A percentile compares a stretch with the other conserved stretches of the same genome.
Evolutionary conservation across 2,329 filamentous ascomycete genomes (phyloP).

Genomic region (Trichoderma aggressivum): DNA sequence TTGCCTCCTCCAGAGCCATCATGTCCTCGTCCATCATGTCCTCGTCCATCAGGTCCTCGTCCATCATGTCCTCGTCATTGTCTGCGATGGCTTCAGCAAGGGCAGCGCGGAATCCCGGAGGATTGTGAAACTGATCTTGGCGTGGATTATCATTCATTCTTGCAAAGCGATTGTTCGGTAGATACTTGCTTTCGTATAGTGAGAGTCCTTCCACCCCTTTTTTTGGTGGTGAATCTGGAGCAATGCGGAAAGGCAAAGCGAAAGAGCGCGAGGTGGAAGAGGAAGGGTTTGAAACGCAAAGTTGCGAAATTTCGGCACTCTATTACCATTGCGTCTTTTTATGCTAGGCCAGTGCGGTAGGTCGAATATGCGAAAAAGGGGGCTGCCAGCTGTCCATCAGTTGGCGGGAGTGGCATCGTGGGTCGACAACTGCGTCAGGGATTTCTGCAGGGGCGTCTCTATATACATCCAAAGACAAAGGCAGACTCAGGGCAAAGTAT

Average conservation of each 20-base stretch:
- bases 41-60: not conserved
- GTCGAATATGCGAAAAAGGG: not conserved
- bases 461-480: not conserved
- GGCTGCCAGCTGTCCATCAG: not conserved
- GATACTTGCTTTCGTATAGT: not conserved
- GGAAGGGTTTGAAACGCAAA: not conserved
- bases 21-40: not conserved
- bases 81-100: not conserved
- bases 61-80: not conserved
- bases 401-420: not conserved
- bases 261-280: not conserved
- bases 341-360: not conserved
- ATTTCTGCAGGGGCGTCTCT: too few species aligned
- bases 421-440: not conserved
- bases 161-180: not conserved
- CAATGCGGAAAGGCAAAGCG: not conserved
- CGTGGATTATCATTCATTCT: not conserved
- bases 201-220: not conserved
- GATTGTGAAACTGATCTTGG: not conserved
- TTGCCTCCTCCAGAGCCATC: not conserved
- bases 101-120: not conserved
- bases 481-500: not conserved
- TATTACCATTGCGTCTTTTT: not conserved
- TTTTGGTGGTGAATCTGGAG: not conserved
- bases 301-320: not conserved